Conservation (phyloP, 495 filamentous ascomycete species). For the Neurospora sublineolata region DNA sequence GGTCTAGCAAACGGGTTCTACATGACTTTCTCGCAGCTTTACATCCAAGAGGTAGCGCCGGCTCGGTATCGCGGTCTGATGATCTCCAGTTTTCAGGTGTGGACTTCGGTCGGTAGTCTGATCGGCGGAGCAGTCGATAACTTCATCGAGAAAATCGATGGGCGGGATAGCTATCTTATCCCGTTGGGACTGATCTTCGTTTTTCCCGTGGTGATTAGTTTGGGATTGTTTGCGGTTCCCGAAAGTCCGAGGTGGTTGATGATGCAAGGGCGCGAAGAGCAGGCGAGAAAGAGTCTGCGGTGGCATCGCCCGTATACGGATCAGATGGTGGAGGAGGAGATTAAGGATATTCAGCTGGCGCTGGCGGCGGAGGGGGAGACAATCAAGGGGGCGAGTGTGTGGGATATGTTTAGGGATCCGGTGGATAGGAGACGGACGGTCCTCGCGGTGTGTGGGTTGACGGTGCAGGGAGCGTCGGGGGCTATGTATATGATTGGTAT, state of each 20-base stretch:
- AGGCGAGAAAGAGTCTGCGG: conserved; percentile 33
- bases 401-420: conserved; percentile 40
- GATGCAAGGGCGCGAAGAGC: conserved; percentile 30
- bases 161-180: conserved; percentile 38
- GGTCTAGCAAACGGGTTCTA: conserved; percentile 42
- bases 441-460: conserved; percentile 36
- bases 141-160: conserved; percentile 33
- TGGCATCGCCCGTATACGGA: conserved; percentile 32
- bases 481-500: conserved; percentile 49
- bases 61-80: conserved; percentile 36
- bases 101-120: conserved; percentile 27
- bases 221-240: conserved; percentile 45
- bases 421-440: conserved; percentile 37
- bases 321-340: conserved; percentile 31
- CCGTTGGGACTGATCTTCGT: conserved; percentile 44
- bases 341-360: conserved; percentile 37
- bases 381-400: conserved; percentile 26
- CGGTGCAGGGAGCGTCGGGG: conserved; percentile 42
- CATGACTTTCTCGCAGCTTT: conserved; percentile 46
- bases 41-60: conserved; percentile 36
- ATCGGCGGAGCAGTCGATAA: conserved; percentile 49
- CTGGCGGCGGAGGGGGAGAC: conserved; percentile 35
- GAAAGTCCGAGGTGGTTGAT: conserved; percentile 52
- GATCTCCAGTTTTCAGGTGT: conserved; percentile 26
- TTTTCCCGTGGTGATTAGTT: conserved; percentile 36